Evolutionary conservation across 1,139 yeast genomes (phyloP), one percentile per base, ranked within the genome.

Genomic region (Magnusiomyces ingens): DNA sequence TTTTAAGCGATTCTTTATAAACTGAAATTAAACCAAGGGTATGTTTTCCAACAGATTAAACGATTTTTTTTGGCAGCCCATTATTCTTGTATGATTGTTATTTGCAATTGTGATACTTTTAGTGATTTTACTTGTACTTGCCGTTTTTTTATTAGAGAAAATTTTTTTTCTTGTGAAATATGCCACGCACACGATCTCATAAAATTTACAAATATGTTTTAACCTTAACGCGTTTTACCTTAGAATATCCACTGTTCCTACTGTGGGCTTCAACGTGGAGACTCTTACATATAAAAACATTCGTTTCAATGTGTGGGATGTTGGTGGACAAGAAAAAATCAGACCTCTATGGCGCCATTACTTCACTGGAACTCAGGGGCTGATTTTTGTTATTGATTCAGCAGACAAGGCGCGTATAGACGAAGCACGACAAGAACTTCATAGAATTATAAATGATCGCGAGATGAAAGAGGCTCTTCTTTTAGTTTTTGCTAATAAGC

Each of bases 291-390:
- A 85, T 69, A 87, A 85, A 69, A 88, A 88, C 68, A 84, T 90
- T 57, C 82, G 87, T 57, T 89, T 90, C 75, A 93, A 93, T 58
- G 94, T 93, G 61, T 91, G 97, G 97, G 97, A 90, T 70, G 94
- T 94, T 55, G 97, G 96, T 72, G 97, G 96, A 68, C 96, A 89
- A 72, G 95, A 88, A 64, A 77, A 95, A 68, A 81, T 88, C 61
- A 78, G 96, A 64, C 95, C 95, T 0, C 75, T 90, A 52, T 90
- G 98, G 97, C 81, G 97, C 69, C 96, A 90, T 67, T 91, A 90
- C 71, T 89, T 85, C 71, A 87, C 96, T 12, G 96, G 96, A 35
- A 88, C 97, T 2, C 87, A 89, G 65, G 96, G 96, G n/a, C 76
- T 91, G 58, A 88, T 91, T 55, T 91, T 87, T 68, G 97, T 91